Evolutionary conservation across 805 yeast species (phyloP), one percentile per base, ranked within the genome.

Genomic region (Wickerhamomyces hampshirensis): DNA sequence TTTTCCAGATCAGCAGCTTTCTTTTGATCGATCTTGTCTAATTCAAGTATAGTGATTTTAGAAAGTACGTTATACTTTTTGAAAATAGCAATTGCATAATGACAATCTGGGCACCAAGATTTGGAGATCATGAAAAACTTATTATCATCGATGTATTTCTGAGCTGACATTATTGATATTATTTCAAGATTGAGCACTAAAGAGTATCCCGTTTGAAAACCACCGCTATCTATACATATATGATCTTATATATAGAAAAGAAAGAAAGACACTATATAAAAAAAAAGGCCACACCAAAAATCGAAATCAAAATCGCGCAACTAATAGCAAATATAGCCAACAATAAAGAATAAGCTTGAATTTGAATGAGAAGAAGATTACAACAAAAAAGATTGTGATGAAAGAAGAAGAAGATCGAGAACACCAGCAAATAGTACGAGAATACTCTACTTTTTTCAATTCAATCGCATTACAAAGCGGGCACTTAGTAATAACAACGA

Each of bases 91-190:
- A 72, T 67, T 4, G 83, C 74, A 53, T 80, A 83, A 33, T 72
- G 76, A 48, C 89, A 82, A 49, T 83, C 89, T 4, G 86, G 84
- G 57, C 93, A 83, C 88, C 88, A 82, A 14, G 80, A 68, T 47
- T 82, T 83, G 28, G 84, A 74, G 10, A 82, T 53, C 70, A 79
- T 72, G 40, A 83, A 65, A 46, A 58, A 75, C 33, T 64, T 64
- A 58, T 79, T 60, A 4, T 61, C 47, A 8, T 53, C 35, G 37
- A 81, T 66, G 37, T 77, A 58, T 18, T 68, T 59, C 35, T 66
- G 58, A 3, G 81, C 86, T 37, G 38, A 42, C 8, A 21, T 21
- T 21, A 8, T 21, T 21, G 24, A n/a, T n/a, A n/a, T n/a, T n/a
- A n/a, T n/a, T n/a, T n/a, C n/a, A n/a, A n/a, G n/a, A n/a, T n/a